Evolutionary conservation across 108 stramenopile genomes (phyloP), one percentile per base, ranked within the genome.

Genomic region (Conticribra guillardii): DNA sequence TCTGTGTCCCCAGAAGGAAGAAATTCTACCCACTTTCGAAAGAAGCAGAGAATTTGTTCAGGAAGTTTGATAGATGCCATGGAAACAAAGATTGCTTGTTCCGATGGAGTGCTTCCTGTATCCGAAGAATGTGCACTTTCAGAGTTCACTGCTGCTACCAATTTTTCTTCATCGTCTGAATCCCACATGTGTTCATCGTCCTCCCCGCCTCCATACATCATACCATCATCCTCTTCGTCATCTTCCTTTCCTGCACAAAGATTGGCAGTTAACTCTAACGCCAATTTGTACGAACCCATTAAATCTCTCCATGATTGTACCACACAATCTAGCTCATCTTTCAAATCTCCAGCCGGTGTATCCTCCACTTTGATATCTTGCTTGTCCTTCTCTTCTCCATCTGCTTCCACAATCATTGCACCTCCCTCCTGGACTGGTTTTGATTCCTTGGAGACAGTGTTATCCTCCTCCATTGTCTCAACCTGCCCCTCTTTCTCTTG

Each of bases 211-310:
- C 37, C 61, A 31, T 61, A 49, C 37, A 69, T 69, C 69, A 71
- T 76, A 23, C 61, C 74, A 32, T 79, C 75, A 16, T 75, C 73
- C 32, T 75, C 74, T 1, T 76, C 82, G 7, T 60, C 54, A 18
- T 52, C 64, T 33, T n/a, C 28, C 8, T 14, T 34, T 3, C 61
- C 58, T 33, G 74, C 64, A 30, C 55, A 71, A 5, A 91, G 51
- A 63, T 91, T 91, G 26, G 87, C 84, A 2, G 81, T 51, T 29
- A 91, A 48, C 60, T 91, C 90, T 57, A 91, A 55, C 29, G 84
- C 76, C 56, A 91, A 53, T 65, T 85, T 81, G 17, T 85, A 57
- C 18, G 84, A 82, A 48, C 64, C 50, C 4, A 80, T 67, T 2
- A 61, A 28, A 17, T 64, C 70, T 53, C 69, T 74, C 88, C 88